A percentile compares a stretch with the other conserved stretches of the same genome.
phyloP scores from a whole-genome alignment of 306 rosid species.

The Sicyos baderoa region DNA sequence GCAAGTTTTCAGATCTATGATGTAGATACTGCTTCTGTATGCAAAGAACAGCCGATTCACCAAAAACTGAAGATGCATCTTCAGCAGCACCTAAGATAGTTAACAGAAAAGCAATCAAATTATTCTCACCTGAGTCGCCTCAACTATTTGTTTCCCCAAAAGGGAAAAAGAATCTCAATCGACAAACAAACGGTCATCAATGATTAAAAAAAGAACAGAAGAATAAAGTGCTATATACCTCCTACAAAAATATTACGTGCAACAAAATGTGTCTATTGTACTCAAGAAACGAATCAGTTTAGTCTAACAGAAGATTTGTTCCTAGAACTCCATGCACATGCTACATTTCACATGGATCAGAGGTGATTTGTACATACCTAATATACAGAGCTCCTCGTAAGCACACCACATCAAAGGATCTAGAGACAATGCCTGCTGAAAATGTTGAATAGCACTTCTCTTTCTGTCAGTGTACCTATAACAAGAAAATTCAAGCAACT shows the following conservation, averaged over 20 bases:
- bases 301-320: background rate
- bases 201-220: background rate
- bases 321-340: background rate
- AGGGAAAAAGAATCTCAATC: background rate
- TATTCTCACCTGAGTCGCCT: background rate
- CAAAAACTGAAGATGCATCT: constrained; percentile 79
- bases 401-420: constrained; percentile 76
- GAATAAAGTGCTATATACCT: background rate
- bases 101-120: constrained; percentile 20
- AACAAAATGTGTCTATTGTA: background rate
- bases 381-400: constrained; percentile 76
- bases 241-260: background rate
- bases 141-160: background rate
- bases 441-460: constrained; percentile 44
- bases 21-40: constrained; percentile 71
- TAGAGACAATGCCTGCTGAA: constrained; percentile 41
- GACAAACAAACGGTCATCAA: background rate
- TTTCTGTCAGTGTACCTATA: constrained; percentile 58
- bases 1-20: constrained; percentile 45
- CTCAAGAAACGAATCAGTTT: background rate
- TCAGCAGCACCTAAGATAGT: constrained; percentile 72
- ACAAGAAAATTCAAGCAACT: constrained; percentile 7
- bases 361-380: constrained; percentile 50
- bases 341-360: background rate
- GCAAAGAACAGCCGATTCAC: constrained; percentile 81